These are phyloP conservation scores for Raddia distichophylla DNA, from an alignment of 176 grass and related monocot genomes.

Conservation along the genomic window DNA sequence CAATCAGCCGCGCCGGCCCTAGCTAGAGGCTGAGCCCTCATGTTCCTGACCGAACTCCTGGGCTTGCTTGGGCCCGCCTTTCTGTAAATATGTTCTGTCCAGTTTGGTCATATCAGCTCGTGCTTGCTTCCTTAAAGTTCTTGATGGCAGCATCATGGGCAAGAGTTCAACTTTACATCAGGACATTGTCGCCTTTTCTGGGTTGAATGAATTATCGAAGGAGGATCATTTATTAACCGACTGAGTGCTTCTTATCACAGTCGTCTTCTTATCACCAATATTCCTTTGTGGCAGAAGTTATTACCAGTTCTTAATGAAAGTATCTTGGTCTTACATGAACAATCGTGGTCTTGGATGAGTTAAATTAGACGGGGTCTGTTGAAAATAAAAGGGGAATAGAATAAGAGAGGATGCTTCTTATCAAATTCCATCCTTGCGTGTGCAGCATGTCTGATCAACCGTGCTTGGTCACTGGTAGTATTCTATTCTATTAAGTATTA, in stretches of 20 bases:
- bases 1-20: too few relatives aligned
- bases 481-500: not conserved
- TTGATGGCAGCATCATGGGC: not conserved
- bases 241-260: constrained; percentile 7
- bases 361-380: too few relatives aligned
- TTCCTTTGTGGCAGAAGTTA: constrained; percentile 7
- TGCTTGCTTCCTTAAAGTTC: not conserved
- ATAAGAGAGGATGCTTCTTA: not conserved
- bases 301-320: not conserved
- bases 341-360: not conserved
- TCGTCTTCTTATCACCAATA: not conserved
- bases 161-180: too few relatives aligned
- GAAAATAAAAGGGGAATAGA: not conserved
- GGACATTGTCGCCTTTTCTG: not conserved
- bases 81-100: too few relatives aligned
- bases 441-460: not conserved
- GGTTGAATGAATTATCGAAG: not conserved
- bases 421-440: not conserved
- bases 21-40: too few relatives aligned
- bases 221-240: constrained; percentile 17
- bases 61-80: too few relatives aligned
- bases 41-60: too few relatives aligned
- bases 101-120: not conserved
- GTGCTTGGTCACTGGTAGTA: not conserved
- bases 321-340: not conserved